Conservation (phyloP, 2,329 filamentous ascomycete species). For the Exophiala mesophila region DNA sequence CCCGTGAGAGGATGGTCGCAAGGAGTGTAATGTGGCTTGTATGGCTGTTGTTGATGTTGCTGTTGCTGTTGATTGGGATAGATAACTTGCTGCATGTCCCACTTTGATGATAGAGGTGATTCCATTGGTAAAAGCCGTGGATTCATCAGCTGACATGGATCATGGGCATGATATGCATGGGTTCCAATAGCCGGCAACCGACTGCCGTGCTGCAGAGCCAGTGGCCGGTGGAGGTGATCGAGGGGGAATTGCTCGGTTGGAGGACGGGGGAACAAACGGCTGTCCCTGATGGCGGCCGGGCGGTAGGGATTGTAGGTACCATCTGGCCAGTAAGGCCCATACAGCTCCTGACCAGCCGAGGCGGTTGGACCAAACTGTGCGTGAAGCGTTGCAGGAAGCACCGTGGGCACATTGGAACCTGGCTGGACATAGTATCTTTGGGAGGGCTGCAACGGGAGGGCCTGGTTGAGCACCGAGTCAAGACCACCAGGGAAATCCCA, state of each 20-base stretch:
- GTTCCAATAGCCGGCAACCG: conserved; percentile 7
- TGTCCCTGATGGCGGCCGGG: conserved; percentile 53
- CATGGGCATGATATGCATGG: conserved; percentile 6
- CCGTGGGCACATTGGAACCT: conserved; percentile 52
- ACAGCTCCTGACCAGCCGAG: conserved; percentile 52
- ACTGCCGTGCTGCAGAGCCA: conserved; percentile 5
- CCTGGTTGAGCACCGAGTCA: conserved; percentile 59
- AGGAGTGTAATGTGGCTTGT: conserved; percentile 9
- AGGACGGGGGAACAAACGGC: conserved; percentile 36
- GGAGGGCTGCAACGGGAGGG: conserved; percentile 39
- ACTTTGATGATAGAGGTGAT: conserved; percentile 12
- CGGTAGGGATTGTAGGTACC: conserved; percentile 58
- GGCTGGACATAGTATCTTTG: conserved; percentile 40
- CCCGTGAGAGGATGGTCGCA: conserved; percentile 8
- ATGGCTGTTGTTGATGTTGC: conserved; percentile 1
- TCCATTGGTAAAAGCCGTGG: conserved; percentile 7
- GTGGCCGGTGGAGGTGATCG: conserved; percentile 16
- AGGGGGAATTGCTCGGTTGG: conserved; percentile 20
- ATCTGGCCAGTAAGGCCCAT: conserved; percentile 61
- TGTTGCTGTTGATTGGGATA: conserved; percentile 12
- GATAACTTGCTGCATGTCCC: conserved; percentile 8
- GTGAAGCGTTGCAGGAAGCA: conserved; percentile 56
- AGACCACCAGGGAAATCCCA: conserved; percentile 39
- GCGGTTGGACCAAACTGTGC: conserved; percentile 55
- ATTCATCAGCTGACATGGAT: conserved; percentile 7